phyloP scores from a whole-genome alignment of 1,284 basidiomycete genomes.

The Puccinia polysora region DNA sequence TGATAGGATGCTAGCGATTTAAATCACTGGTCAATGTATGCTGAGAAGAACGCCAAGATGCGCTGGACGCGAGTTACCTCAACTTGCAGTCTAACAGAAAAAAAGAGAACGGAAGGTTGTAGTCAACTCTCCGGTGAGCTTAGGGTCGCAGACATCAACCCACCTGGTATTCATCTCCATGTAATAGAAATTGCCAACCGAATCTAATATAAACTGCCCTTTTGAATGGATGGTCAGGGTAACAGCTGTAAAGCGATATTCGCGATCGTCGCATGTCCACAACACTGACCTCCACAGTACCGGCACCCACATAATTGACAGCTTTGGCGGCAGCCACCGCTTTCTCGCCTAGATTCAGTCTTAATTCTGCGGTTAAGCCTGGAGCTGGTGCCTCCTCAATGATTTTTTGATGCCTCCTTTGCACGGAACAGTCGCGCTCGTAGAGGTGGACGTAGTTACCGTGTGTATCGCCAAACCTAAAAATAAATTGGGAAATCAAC shows the following conservation, averaged over 20 bases:
- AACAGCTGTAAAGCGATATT: background rate
- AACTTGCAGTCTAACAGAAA: slow-evolving; percentile 55
- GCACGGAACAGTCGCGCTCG: slow-evolving; percentile 91
- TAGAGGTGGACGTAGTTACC: slow-evolving; percentile 79
- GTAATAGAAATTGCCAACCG: slow-evolving; percentile 76
- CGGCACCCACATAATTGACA: slow-evolving; percentile 82
- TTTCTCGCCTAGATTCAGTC: slow-evolving; percentile 75
- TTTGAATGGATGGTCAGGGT: no score
- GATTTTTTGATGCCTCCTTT: slow-evolving; percentile 89
- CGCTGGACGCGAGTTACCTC: slow-evolving; percentile 56
- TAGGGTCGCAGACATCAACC: background rate
- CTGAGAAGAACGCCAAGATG: background rate
- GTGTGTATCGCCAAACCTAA: slow-evolving; percentile 74
- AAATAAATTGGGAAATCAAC: slow-evolving; percentile 69
- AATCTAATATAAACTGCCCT: slow-evolving; percentile 77
- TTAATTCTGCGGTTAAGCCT: slow-evolving; percentile 68
- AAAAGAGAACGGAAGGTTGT: background rate
- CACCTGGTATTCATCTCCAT: slow-evolving; percentile 88
- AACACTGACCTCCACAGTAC: slow-evolving; percentile 63
- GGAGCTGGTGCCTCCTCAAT: slow-evolving; percentile 94
- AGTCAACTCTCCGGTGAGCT: background rate
- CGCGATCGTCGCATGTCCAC: background rate
- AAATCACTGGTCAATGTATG: background rate
- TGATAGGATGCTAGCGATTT: slow-evolving; percentile 68
- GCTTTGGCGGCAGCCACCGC: slow-evolving; percentile 86